A percentile compares a stretch with the other conserved stretches of the same genome.
Conservation (phyloP, 2,329 filamentous ascomycete species). For the Fusarium sublunatum region DNA sequence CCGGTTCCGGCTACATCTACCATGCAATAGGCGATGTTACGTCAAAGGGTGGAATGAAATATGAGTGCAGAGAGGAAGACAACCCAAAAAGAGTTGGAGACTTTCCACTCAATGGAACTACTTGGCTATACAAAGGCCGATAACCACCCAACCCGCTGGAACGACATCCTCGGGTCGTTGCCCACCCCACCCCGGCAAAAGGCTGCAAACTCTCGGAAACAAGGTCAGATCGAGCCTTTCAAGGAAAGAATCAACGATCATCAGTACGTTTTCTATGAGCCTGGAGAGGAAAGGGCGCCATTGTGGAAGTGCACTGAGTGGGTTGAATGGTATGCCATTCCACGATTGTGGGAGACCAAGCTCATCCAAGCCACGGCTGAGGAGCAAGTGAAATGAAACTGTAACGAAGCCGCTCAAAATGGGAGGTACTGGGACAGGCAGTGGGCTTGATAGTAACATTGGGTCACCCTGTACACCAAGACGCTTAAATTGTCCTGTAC, state of each 20-base stretch:
- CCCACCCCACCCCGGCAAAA: background rate
- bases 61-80: background rate
- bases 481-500: too few species aligned
- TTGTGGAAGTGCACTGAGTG: constrained; percentile 10
- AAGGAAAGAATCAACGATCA: accelerated
- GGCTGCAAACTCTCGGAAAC: background rate
- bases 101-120: background rate
- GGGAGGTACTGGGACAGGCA: too few species aligned
- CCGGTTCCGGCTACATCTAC: background rate
- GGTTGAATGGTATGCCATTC: constrained; percentile 1
- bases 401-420: too few species aligned
- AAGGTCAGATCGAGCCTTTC: background rate
- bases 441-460: too few species aligned
- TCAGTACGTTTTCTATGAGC: background rate
- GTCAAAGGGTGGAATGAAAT: background rate
- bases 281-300: background rate
- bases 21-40: background rate
- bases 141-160: background rate
- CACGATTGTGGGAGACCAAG: background rate
- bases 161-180: background rate
- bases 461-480: too few species aligned
- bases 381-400: too few species aligned
- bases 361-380: background rate
- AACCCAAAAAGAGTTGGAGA: accelerated
- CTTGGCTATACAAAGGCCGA: background rate